A percentile compares a stretch with the other conserved stretches of the same genome.
Conservation (phyloP, 148 eudicot species). For the Amaranthus cruentus region DNA sequence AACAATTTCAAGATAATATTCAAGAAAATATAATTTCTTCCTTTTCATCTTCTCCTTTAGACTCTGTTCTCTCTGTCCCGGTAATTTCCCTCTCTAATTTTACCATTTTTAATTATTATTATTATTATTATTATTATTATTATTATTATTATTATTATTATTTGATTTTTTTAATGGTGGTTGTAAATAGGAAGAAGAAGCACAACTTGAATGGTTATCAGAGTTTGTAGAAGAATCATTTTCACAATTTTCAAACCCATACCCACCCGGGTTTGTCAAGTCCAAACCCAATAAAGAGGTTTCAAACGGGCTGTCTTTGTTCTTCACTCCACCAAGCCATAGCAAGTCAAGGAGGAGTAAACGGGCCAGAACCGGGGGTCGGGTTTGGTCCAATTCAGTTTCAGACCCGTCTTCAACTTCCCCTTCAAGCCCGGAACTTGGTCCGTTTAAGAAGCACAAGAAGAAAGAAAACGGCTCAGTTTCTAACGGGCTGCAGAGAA, state of each 20-base stretch:
- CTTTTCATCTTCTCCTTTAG: slow-evolving; percentile 25
- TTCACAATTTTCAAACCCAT: slow-evolving; percentile 25
- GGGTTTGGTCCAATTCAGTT: slow-evolving; percentile 14
- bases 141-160: no score
- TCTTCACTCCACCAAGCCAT: neutral
- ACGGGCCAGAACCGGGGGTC: slow-evolving; percentile 20
- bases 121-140: neutral
- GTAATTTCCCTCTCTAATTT: slow-evolving; percentile 21
- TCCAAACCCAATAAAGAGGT: neutral
- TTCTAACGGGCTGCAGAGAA: slow-evolving; percentile 30
- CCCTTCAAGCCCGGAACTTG: slow-evolving; percentile 28
- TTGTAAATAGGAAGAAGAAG: slow-evolving; percentile 30
- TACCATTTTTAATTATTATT: neutral
- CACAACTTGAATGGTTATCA: slow-evolving; percentile 37
- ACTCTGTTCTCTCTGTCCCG: slow-evolving; percentile 40
- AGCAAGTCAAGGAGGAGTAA: slow-evolving; percentile 23
- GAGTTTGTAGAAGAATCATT: slow-evolving; percentile 36
- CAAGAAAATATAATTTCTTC: neutral
- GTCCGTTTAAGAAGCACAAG: slow-evolving; percentile 36
- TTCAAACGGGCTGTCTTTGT: neutral
- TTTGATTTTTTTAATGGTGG: neutral
- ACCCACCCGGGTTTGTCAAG: slow-evolving; percentile 14
- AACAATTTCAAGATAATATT: neutral
- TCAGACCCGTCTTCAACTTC: slow-evolving; percentile 17
- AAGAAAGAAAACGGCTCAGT: slow-evolving; percentile 20